Evolutionary conservation across 306 rosid species (phyloP), one percentile per base, ranked within the genome.

Genomic region (Cyamopsis tetragonoloba): DNA sequence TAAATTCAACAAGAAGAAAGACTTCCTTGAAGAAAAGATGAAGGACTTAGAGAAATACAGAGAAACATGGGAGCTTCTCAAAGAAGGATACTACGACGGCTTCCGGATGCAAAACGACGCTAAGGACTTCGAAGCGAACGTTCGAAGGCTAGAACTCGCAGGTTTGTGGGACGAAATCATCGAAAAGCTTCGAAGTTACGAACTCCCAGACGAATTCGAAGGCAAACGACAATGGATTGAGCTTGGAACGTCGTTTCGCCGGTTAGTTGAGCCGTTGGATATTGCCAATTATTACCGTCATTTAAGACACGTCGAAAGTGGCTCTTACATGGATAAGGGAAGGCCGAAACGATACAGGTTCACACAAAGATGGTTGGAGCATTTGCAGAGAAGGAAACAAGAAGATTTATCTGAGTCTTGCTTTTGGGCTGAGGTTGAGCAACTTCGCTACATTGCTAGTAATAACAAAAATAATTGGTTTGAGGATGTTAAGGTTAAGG

Each of bases 201-300:
- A 84, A 6, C 87, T 90, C 6, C 95, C 95, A 0, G 92, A 85
- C 27, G 79, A 68, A 17, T 84, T 90, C 0, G 96, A 90, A 81
- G 90, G 83, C 11, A 19, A 24, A 0, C 0, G 0, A 3, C 48
- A 70, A 1, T 90, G 95, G 97, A 7, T 83, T 5, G n/a, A 34
- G 0, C 63, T 66, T 0, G 92, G 86, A 39, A 90, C 86, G 0
- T 3, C 50, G 30, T 87, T 61, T 43, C 85, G 95, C 11, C 70
- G 66, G 24, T 62, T 87, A 4, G 75, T 82, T 2, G 97, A 90
- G 80, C 95, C 97, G 35, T 64, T 90, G 2, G 95, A 87, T 32
- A 66, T 90, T 11, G 88, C 95, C n/a, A n/a, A n/a, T n/a, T n/a
- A n/a, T n/a, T n/a, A n/a, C n/a, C n/a, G n/a, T n/a, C n/a, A n/a